Evolutionary conservation across 2,329 filamentous ascomycete genomes (phyloP), one percentile per base, ranked within the genome.

Genomic region (Huntiella decipiens): DNA sequence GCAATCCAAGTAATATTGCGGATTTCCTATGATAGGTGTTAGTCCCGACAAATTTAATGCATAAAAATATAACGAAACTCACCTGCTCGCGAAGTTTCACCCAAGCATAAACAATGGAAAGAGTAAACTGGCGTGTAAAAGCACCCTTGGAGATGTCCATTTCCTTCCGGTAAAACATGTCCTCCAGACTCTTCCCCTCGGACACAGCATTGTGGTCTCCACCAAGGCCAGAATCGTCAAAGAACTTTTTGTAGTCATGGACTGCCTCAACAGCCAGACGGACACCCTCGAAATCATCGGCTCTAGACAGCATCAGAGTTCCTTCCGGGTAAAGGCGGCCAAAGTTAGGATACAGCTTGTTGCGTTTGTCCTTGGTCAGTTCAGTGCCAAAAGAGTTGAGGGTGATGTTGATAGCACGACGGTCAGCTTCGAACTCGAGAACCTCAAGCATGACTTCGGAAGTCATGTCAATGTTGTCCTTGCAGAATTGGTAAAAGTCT

Each of bases 1-100:
- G 91, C 82, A 62, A 98, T 98, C 91, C 91, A 98, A 44, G 91
- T 96, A 58, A 98, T 94, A 65, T 98, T 98, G 53, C 91, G 82
- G 56, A 96, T 95, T 81, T 98, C 91, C 87, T 96, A 51, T 5
- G 15, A 15, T 3, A 8, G 2, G 4, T 36, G 56, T 70, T 56
- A 65, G 59, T 46, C 13, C 7, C 46, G 36, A 16, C 4, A 43
- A 42, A 7, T 41, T 15, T 17, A 46, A 34, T 7, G 33, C 11
- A 4, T 16, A 15, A 35, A n/a, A 13, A 12, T 17, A 11, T 10
- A 17, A 32, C 8, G 2, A 36, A 34, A 60, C 78, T 61, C 65
- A 94, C 88, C 77, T 98, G 91, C 65, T 98, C 91, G 61, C 87
- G 77, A 57, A 98, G 67, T 68, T 93, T 95, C 49, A 98, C 84